Conservation (phyloP, 2,329 filamentous ascomycete genomes). For the Camillea tinctor region DNA sequence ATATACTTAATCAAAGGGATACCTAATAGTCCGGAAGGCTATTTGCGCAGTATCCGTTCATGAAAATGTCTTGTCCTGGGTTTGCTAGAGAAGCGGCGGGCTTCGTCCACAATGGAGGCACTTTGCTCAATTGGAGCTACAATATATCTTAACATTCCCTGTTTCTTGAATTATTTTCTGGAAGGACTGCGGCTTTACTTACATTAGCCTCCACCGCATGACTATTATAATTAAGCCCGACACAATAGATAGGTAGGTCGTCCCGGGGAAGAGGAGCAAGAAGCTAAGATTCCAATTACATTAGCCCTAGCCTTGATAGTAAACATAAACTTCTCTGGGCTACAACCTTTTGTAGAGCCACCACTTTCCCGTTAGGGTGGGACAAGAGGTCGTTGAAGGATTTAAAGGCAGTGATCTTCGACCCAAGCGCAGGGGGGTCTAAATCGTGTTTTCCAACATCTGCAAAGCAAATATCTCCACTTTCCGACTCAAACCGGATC, state of each 20-base stretch:
- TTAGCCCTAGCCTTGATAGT: background rate
- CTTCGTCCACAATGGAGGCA: constrained; percentile 39
- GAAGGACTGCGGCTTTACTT: background rate
- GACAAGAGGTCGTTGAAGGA: constrained; percentile 10
- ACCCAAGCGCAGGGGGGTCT: constrained; percentile 5
- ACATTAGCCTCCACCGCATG: constrained; percentile 15
- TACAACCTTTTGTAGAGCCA: constrained; percentile 12
- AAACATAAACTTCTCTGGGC: background rate
- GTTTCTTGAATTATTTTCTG: no score
- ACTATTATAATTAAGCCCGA: constrained; percentile 29
- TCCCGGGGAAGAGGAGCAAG: constrained; percentile 15
- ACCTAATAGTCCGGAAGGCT: constrained; percentile 37
- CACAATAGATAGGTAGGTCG: constrained; percentile 23
- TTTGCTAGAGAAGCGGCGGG: constrained; percentile 30
- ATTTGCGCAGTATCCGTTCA: constrained; percentile 39
- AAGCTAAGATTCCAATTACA: background rate
- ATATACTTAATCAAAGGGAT: background rate
- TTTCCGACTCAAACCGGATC: constrained; percentile 18
- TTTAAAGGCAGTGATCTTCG: constrained; percentile 9
- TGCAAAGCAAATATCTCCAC: constrained; percentile 14
- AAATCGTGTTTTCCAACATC: constrained; percentile 15
- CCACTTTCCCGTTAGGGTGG: background rate
- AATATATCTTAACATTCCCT: background rate
- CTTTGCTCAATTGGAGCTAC: constrained; percentile 11
- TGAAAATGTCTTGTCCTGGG: constrained; percentile 30